Evolutionary conservation across 345 rosid species (phyloP), one percentile per base, ranked within the genome.

Genomic region (Gossypium bickii): DNA sequence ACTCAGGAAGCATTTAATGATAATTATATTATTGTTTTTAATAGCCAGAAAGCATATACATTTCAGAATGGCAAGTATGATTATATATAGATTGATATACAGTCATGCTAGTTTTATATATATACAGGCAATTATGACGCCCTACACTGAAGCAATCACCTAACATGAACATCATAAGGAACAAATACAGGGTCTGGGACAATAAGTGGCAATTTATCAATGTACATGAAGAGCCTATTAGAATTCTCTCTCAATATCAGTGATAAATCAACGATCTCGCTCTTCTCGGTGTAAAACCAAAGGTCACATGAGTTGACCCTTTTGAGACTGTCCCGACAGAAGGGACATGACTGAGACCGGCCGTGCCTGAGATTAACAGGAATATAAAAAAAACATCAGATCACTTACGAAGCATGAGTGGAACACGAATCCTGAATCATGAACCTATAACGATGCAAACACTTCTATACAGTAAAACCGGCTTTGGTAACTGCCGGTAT

Each of bases 261-360:
- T 16, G 84, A 78, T 63, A 82, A 77, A 63, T 86, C 93, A 45
- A 75, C 48, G 7, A 85, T 59, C 24, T 92, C 94, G 1, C 44
- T 70, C 78, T 79, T 79, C 10, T 85, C 90, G 3, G 85, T 77
- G 78, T 79, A 87, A 51, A 92, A 78, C 97, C 97, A 92, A 5
- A 92, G 88, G 63, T 92, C 97, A 0, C 88, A 76, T 0, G 97
- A 82, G 20, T 86, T 79, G 17, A 87, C 87, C 85, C 86, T 83
- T 78, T 80, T 88, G 44, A 92, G 87, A 55, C 83, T 81, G 74
- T 89, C 90, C 79, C 97, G 77, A 45, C 97, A 92, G 74, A 92
- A 89, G 16, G 97, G 97, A 60, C 94, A 92, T 34, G 97, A 90
- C 80, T 84, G 92, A 13, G 97, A 92, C 49, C 93, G 81, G 29